A percentile compares a stretch with the other conserved stretches of the same genome.
Evolutionary conservation across 2,329 filamentous ascomycete genomes (phyloP).

Genomic region (Aspergillus fumigatus): DNA sequence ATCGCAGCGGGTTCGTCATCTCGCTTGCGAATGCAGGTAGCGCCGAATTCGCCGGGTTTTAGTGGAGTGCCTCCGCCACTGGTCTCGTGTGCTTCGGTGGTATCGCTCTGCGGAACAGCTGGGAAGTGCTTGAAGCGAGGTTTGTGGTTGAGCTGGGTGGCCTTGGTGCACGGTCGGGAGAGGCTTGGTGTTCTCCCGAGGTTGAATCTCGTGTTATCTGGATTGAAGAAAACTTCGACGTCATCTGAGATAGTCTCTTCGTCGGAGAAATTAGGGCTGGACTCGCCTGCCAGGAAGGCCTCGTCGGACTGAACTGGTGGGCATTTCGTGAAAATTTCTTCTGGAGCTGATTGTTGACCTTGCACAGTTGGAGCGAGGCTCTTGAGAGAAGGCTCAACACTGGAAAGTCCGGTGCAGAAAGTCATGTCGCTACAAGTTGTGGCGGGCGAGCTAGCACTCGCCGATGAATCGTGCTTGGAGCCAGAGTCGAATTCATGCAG

Average conservation of each 20-base stretch:
- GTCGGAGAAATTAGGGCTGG: background rate
- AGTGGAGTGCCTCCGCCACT: background rate
- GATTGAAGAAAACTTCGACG: constrained; percentile 16
- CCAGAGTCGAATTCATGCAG: background rate
- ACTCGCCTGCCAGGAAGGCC: constrained; percentile 4
- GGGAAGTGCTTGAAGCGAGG: background rate
- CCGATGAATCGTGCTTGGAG: constrained; percentile 6
- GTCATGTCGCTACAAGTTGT: background rate
- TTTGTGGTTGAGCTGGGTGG: background rate
- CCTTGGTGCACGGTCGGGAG: constrained; percentile 1
- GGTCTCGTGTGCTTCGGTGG: background rate
- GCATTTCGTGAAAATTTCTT: background rate
- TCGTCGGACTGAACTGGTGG: constrained; percentile 5
- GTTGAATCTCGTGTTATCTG: constrained; percentile 4
- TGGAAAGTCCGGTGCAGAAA: constrained; percentile 2
- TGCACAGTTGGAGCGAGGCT: background rate
- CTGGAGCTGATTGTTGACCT: constrained; percentile 2
- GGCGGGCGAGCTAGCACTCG: constrained; percentile 8
- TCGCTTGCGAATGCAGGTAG: background rate
- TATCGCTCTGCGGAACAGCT: background rate
- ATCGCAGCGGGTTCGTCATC: constrained; percentile 14
- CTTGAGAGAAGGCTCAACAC: constrained; percentile 1
- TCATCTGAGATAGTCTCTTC: constrained; percentile 4
- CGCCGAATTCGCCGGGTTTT: background rate
- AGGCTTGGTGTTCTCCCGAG: constrained; percentile 11